Percentiles rank a stretch among this genome's conserved stretches.
Evolutionary conservation across 108 stramenopile species (phyloP).

Genomic region (Cyclotella baltica): DNA sequence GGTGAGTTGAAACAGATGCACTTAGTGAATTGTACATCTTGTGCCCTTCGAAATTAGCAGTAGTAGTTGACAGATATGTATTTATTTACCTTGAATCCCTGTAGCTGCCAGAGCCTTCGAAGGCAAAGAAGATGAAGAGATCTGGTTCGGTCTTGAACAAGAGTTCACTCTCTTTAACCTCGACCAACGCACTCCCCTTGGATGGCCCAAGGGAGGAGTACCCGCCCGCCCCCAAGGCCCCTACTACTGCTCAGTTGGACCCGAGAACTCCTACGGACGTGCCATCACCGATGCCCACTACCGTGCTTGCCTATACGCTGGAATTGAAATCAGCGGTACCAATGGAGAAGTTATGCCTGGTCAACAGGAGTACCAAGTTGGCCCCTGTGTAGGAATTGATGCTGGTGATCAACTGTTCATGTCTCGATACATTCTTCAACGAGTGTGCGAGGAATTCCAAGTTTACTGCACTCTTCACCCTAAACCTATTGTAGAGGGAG

Average conservation of each 20-base stretch:
- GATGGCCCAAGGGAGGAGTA: constrained; percentile 95
- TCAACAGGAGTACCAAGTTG: constrained; percentile 98
- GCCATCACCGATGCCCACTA: constrained; percentile 93
- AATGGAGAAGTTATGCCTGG: constrained; percentile 99
- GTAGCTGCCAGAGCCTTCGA: constrained; percentile 81
- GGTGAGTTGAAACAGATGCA: constrained; percentile 57
- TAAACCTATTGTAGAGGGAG: constrained; percentile 97
- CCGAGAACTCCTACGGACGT: constrained; percentile 95
- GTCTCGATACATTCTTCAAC: constrained; percentile 95
- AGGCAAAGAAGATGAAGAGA: constrained; percentile 78
- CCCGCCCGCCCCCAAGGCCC: constrained; percentile 92
- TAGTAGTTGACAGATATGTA: background rate
- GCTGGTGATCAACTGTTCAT: constrained; percentile 98
- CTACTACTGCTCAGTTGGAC: constrained; percentile 97
- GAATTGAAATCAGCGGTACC: constrained; percentile 94
- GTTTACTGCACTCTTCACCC: constrained; percentile 97
- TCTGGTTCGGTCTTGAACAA: constrained; percentile 97
- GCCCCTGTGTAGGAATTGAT: constrained; percentile 97
- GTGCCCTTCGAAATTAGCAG: background rate
- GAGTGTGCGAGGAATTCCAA: constrained; percentile 98
- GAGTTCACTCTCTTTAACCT: constrained; percentile 98
- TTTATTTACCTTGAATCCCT: background rate
- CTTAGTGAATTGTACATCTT: background rate
- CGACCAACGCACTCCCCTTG: constrained; percentile 91
- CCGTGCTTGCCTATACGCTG: constrained; percentile 96